Base-by-base conservation (phyloP, 345 rosid species). In the Aegle marmelos region DNA sequence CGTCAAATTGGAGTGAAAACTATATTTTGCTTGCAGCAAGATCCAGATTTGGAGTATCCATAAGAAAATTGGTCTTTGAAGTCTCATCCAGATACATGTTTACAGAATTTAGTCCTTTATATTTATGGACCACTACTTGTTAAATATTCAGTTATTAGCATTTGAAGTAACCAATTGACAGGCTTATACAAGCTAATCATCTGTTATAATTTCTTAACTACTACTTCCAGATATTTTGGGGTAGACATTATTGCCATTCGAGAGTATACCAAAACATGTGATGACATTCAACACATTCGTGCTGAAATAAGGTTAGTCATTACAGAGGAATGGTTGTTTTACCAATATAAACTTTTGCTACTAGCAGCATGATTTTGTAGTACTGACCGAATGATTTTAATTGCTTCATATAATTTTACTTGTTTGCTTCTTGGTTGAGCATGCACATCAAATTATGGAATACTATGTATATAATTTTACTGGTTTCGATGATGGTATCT, bases 21-120 rank as follows among this genome's bases (percentile, higher is more conserved):
- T 66, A 87, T 95, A 79, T 95, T 92, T 79, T 95, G 99, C 86
- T 83, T 95, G 87, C 99, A 95, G 79, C 96, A 93, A 83, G 88
- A 95, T 86, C 82, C 98, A 30, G 98, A 95, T 89, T 84, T 95
- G 89, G 97, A 93, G 99, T 93, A 93, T 93, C 93, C 92, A 28
- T 87, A 60, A 36, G 64, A 56, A 16, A 78, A 31, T 41, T 54
- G 63, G 24, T 68, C 76, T 54, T 71, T 67, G 64, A 70, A 63
- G 69, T 79, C 72, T 34, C 63, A 61, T 78, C 61, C 70, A 36
- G 64, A 62, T 28, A 33, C 27, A 31, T 63, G 67, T 60, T 62
- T 74, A 57, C 19, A 72, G 33, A 45, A 77, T 36, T 67, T 9
- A 27, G 13, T 25, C 60, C 41, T 28, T 19, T 59, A 30, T 39